Percentiles rank a stretch among this genome's conserved stretches.
Conservation (phyloP, 139 green algal genomes). For the Chlamydomonas schloesseri region DNA sequence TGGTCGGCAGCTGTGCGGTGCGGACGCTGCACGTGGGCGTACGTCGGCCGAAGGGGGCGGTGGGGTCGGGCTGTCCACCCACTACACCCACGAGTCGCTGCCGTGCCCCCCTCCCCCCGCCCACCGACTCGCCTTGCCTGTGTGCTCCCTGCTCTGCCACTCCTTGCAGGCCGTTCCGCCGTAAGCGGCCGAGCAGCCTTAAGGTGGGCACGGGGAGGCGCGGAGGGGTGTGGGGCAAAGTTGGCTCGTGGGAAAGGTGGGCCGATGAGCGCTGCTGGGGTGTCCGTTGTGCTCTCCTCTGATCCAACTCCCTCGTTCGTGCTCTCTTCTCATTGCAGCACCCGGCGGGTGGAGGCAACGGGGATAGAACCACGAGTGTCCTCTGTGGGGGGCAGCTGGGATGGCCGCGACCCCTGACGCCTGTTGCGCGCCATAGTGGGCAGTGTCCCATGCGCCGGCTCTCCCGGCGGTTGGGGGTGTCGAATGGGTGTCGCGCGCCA, state of each 20-base stretch:
- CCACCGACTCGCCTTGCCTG: slow-evolving; percentile 1
- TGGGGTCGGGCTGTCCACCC: slow-evolving; percentile 11
- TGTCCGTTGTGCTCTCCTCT: slow-evolving; percentile 10
- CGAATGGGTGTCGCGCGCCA: too few species aligned
- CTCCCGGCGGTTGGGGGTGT: too few species aligned
- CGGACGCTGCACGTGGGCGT: not conserved
- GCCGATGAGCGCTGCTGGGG: not conserved
- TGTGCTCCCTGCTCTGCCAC: slow-evolving; percentile 9
- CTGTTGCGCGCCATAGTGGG: not conserved
- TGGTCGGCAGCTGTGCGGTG: slow-evolving; percentile 6
- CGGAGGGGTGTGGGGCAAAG: not conserved
- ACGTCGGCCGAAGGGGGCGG: not conserved
- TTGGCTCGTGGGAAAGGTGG: not conserved
- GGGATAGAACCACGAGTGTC: not conserved
- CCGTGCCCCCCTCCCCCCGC: slow-evolving; percentile 2
- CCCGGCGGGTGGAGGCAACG: not conserved
- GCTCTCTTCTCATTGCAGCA: not conserved
- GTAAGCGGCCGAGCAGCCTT: not conserved
- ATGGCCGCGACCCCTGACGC: not conserved
- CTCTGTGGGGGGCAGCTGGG: not conserved
- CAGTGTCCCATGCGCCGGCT: too few species aligned
- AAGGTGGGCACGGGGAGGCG: not conserved
- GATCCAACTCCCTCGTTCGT: slow-evolving; percentile 1
- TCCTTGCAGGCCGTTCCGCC: slow-evolving; percentile 2
- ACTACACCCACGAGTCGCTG: slow-evolving; percentile 4